Base-by-base conservation (phyloP, 2,329 filamentous ascomycete genomes). In the Raffaelea arxii region DNA sequence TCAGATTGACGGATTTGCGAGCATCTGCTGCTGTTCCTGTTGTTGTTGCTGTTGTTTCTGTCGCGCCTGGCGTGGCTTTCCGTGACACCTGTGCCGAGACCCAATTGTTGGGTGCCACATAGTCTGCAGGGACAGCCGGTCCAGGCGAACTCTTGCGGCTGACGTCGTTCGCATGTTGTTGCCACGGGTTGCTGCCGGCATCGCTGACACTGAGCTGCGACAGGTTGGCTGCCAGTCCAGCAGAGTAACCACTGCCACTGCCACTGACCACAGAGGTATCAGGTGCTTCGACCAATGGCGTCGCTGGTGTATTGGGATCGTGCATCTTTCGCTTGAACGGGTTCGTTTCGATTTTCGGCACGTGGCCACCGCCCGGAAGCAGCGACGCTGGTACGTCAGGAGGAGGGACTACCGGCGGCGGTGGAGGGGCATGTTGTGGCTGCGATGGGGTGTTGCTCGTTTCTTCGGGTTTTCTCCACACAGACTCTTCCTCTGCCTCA, bases 241-340 rank as follows among this genome's bases (percentile, higher is more conserved):
- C 38, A 14, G 43, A 30, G 3, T 35, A 25, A n/a, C 16, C n/a
- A 23, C 21, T 4, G 18, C 5, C 22, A 24, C 14, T 24, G 21
- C 12, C 7, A 18, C 7, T 38, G 27, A 32, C 14, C 14, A 36
- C 14, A 16, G 32, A 36, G 32, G 32, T 36, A 18, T 36, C 32
- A 10, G 32, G 32, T 9, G 32, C 32, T 18, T 36, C 32, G 32
- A 36, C 32, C 7, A 36, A 18, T 18, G 32, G 32, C 7, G 46
- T 37, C 24, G 46, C 46, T 44, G 48, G 18, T n/a, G n/a, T n/a
- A n/a, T n/a, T n/a, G 40, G 39, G 47, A 38, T 44, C 36, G 38
- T 38, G 48, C 4, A 62, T 62, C 52, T 73, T 74, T 47, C 72
- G 69, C 50, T 72, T 72, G 56, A 78, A 78, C 0, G 75, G 75